Conservation (phyloP, 768 basidiomycete genomes). For the Brasilioporus rufonigricans region DNA sequence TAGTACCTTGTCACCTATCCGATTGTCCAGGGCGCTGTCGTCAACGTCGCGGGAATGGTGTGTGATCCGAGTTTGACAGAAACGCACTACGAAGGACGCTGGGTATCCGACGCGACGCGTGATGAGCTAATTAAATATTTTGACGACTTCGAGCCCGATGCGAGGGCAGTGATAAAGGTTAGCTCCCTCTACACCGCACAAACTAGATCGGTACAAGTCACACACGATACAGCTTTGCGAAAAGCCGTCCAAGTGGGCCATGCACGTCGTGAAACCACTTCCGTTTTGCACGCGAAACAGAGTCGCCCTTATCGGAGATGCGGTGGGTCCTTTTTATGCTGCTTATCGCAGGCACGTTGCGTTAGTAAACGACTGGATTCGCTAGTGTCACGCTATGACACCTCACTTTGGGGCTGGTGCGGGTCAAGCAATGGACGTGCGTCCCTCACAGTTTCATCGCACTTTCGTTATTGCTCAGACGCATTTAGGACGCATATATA, state of each 20-base stretch:
- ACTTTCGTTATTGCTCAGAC: background rate
- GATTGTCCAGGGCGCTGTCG: conserved; percentile 32
- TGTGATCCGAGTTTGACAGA: conserved; percentile 30
- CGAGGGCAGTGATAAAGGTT: conserved; percentile 30
- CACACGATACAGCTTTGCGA: conserved; percentile 31
- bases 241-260: conserved; percentile 41
- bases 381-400: background rate
- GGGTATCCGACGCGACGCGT: conserved; percentile 28
- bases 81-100: conserved; percentile 31
- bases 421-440: background rate
- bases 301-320: conserved; percentile 50
- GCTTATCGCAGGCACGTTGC: too few relatives aligned
- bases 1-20: conserved; percentile 43
- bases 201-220: background rate
- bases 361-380: background rate
- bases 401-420: background rate
- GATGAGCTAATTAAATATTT: conserved; percentile 35
- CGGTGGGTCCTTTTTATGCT: conserved; percentile 29
- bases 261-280: conserved; percentile 42
- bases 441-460: background rate
- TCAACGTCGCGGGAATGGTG: conserved; percentile 37
- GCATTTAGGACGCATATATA: conserved; percentile 1
- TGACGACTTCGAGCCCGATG: conserved; percentile 39
- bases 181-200: background rate
- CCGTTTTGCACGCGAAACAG: conserved; percentile 37